Evolutionary conservation across 345 rosid genomes (phyloP), one percentile per base, ranked within the genome.

Genomic region (Nasturtium officinale): DNA sequence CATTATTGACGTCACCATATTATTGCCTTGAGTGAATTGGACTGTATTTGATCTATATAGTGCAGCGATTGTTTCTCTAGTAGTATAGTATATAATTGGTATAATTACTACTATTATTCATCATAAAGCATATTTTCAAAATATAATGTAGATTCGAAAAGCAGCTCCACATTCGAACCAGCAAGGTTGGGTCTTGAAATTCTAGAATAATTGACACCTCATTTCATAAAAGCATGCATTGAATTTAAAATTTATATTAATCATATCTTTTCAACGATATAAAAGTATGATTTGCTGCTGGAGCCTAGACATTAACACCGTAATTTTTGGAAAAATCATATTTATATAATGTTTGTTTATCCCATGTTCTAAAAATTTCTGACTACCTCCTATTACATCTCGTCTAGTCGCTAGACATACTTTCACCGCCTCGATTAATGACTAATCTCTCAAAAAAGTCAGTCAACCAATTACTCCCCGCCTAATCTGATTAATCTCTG

Each of bases 271-370:
- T 15, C 11, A 60, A 76, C 76, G 48, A 70, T 55, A 69, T 38
- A 57, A 61, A 75, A 75, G 17, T 63, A 62, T 70, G 79, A 76
- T 76, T 70, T 76, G 71, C 21, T 76, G 75, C 66, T 76, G 76
- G 76, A 69, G 25, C 58, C 38, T 37, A 20, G 46, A 57, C 71
- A 38, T 26, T 71, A 70, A 48, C 63, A 77, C 76, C 71, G 76
- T 64, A 72, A 77, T 70, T 77, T 62, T 77, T 63, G 67, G 72
- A 57, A 12, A 64, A n/a, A 56, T 46, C 37, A 25, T 45, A 12
- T 18, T 57, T 28, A 16, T 29, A 7, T 0, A 30, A 28, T 45
- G 12, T 18, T 57, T 28, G n/a, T n/a, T n/a, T n/a, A n/a, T n/a
- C n/a, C n/a, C n/a, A n/a, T n/a, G n/a, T n/a, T n/a, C n/a, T n/a